Percentiles rank a stretch among this genome's conserved stretches.
These are phyloP conservation scores for Papilionanthe hybrid DNA, from an alignment of 116 monocot genomes.

Conservation along the genomic window DNA sequence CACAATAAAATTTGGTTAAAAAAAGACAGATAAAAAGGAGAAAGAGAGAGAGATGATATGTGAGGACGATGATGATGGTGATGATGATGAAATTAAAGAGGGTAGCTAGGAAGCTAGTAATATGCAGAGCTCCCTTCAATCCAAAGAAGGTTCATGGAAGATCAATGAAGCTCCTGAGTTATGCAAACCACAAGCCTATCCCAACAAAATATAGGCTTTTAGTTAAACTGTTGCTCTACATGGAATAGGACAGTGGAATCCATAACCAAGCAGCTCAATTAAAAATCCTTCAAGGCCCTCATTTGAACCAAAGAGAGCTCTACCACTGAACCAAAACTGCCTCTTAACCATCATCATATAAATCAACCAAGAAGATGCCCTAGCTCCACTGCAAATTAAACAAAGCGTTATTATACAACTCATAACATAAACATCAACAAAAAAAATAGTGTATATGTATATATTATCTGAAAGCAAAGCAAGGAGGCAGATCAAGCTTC, in stretches of 20 bases:
- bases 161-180: conserved; percentile 8
- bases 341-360: too few species aligned
- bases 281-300: conserved; percentile 9
- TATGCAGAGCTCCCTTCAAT: conserved; percentile 20
- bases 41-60: background rate
- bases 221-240: background rate
- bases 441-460: too few species aligned
- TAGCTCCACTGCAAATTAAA: too few species aligned
- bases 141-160: conserved; percentile 13
- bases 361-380: too few species aligned
- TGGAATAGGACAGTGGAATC: conserved; percentile 16
- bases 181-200: conserved; percentile 15
- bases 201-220: background rate
- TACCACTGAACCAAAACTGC: background rate
- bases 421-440: too few species aligned
- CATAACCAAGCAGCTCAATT: conserved; percentile 14
- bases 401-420: too few species aligned
- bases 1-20: too few species aligned
- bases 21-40: background rate
- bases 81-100: background rate
- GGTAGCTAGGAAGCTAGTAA: background rate
- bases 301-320: conserved; percentile 11
- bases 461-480: too few species aligned
- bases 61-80: background rate
- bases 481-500: background rate